Evolutionary conservation across 352 stramenopile species (phyloP).

Genomic region (Pythium periplocum): DNA sequence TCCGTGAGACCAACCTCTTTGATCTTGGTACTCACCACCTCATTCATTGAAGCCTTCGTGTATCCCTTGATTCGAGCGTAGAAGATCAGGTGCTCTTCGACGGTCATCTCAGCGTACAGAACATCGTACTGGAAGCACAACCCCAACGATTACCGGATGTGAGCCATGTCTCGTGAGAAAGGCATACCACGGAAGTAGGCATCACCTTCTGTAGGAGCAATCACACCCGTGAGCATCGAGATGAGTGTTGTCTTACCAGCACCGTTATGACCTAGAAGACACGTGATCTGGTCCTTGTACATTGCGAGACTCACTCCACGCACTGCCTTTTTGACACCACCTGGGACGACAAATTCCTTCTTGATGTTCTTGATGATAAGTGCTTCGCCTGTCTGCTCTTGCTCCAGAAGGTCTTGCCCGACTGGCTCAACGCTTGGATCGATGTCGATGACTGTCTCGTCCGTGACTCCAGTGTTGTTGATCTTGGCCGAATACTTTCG

Average conservation of each 20-base stretch:
- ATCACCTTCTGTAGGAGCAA: slow-evolving; percentile 34
- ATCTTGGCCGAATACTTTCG: slow-evolving; percentile 7
- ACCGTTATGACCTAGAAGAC: slow-evolving; percentile 83
- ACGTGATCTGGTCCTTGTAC: slow-evolving; percentile 82
- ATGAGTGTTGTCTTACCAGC: slow-evolving; percentile 20
- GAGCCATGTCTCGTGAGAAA: slow-evolving; percentile 59
- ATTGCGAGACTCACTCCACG: slow-evolving; percentile 56
- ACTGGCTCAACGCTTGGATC: slow-evolving; percentile 21
- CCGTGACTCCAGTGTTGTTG: not conserved
- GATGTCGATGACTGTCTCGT: slow-evolving; percentile 8
- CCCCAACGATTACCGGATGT: no score
- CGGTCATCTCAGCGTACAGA: slow-evolving; percentile 69
- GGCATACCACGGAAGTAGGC: slow-evolving; percentile 43
- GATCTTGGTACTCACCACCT: slow-evolving; percentile 32
- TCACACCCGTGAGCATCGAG: slow-evolving; percentile 77
- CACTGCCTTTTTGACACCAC: slow-evolving; percentile 51
- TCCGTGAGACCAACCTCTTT: slow-evolving; percentile 56
- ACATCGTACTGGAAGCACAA: slow-evolving; percentile 84
- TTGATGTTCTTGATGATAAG: slow-evolving; percentile 35
- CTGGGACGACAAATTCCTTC: slow-evolving; percentile 45
- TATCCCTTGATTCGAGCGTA: slow-evolving; percentile 60
- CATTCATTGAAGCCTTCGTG: slow-evolving; percentile 24
- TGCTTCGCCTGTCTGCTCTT: slow-evolving; percentile 24
- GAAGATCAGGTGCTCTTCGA: slow-evolving; percentile 65
- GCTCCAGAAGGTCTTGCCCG: slow-evolving; percentile 16